Base-by-base conservation (phyloP, 495 filamentous ascomycete genomes). In the Penicillium longicatenatum region DNA sequence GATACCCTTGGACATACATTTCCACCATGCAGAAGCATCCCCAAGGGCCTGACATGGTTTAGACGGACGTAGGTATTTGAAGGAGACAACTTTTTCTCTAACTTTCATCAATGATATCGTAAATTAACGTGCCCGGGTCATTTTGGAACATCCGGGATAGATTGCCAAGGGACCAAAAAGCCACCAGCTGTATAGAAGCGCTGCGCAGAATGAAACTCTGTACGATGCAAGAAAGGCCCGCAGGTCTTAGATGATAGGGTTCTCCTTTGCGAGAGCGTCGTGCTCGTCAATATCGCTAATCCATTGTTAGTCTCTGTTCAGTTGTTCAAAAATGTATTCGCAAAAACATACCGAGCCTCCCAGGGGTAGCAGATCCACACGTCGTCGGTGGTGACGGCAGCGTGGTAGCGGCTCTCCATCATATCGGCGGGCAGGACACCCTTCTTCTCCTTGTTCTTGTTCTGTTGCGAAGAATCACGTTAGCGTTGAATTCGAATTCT, bases 311-410 rank as follows among this genome's bases (percentile, higher is more conserved):
- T 17, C 24, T 50, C 11, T 17, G 16, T 22, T 44, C 50, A 31
- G 17, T 46, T 11, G 3, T 14, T 20, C 52, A 45, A 33, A 51
- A 55, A 3, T 1, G 20, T 19, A 26, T 21, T 11, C 61, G 16
- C 58, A 43, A 30, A n/a, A 19, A 79, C 84, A 50, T 80, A 89
- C 76, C 77, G 89, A 42, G 95, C 94, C 76, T 98, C 94, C 94
- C 94, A 98, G n/a, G 94, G 94, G 74, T 99, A 99, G 79, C 90
- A 94, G 69, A 97, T 97, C 94, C 94, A 99, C 54, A 91, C 87
- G 77, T 99, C 93, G 21, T 82, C 83, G 20, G 93, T 90, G 30
- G 94, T 97, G 64, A 87, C 79, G 14, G 94, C 90, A 21, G 94
- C 94, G 55, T 91, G 71, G 75, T 99, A 99, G 63, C 87, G 80